Evolutionary conservation across 78 protist genomes (phyloP), one percentile per base, ranked within the genome.

Genomic region (Polysphondylium violaceum): DNA sequence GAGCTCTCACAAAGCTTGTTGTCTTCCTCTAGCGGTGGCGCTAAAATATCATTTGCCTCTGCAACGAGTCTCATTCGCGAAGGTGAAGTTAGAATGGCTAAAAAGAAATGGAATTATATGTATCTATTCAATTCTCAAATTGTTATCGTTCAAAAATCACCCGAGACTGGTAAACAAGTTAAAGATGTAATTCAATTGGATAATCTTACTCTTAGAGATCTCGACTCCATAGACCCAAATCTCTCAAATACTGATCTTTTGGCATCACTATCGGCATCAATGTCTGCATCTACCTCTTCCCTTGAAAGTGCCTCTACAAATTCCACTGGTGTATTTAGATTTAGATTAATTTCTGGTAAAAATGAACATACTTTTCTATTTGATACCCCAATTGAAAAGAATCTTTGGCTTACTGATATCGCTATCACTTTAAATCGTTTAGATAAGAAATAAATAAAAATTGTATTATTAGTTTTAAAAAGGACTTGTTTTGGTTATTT

Each of bases 131-230:
- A 72, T 51, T 50, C 51, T 51, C 78, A 72, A 31, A 33, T 72
- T 11, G 63, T 72, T 33, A 72, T 72, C 16, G 33, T 72, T 72
- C 64, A 72, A 72, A 50, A 40, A 33, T 44, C 44, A 40, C 65
- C 29, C 51, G 59, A 44, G 16, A 72, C 23, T 7, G n/a, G n/a
- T n/a, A 72, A 72, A 51, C 11, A 41, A 2, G 63, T 72, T 21
- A 72, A 50, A 51, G 78, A 72, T 21, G 43, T 72, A 6, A 72
- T 72, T 72, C 78, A 44, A 50, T 50, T 72, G 78, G 78, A 72
- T 29, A 17, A 19, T 3, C 29, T 72, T 4, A 33, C 23, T 9
- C 23, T 72, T 31, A 72, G 78, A 72, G 73, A 65, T 65, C 50
- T 35, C 35, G 35, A 63, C 6, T 35, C 4, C 5, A 8, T 16